A percentile compares a stretch with the other conserved stretches of the same genome.
Evolutionary conservation across 768 basidiomycete species (phyloP).

Genomic region (Phlebiopsis flavidoalba): DNA sequence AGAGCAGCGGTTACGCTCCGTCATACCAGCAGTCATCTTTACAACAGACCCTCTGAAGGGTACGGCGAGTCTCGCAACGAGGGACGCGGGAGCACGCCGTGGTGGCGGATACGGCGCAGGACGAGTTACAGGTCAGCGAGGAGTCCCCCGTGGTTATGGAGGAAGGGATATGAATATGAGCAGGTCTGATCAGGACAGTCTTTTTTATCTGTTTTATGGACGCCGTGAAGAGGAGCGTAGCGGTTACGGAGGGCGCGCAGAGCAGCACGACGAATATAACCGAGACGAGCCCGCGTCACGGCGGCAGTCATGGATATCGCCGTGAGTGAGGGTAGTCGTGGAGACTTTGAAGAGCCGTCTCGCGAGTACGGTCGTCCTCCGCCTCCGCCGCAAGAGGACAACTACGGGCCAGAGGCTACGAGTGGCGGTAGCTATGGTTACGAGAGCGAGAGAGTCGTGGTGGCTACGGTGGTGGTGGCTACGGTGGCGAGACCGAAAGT

Average conservation of each 20-base stretch:
- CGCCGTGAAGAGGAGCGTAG: not conserved
- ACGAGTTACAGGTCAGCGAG: not conserved
- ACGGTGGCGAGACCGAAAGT: not conserved
- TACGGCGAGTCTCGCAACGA: not conserved
- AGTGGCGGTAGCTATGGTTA: slow-evolving; percentile 4
- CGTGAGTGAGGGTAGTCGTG: not conserved
- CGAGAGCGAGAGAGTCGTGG: not conserved
- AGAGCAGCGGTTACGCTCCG: slow-evolving; percentile 1
- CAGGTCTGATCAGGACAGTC: not conserved
- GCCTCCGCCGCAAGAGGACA: not conserved
- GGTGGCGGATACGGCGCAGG: not conserved
- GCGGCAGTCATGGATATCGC: not conserved
- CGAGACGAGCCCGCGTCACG: not conserved
- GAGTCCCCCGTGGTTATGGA: not conserved
- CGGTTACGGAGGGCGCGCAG: not conserved
- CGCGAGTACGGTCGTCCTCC: not conserved
- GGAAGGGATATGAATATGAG: not conserved
- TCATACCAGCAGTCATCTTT: slow-evolving; percentile 7
- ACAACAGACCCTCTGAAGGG: not conserved
- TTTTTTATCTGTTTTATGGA: not conserved
- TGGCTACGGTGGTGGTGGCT: slow-evolving; percentile 6
- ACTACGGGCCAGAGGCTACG: slow-evolving; percentile 9
- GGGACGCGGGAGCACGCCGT: not conserved
- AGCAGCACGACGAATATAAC: not conserved
- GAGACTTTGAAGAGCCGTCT: not conserved